Evolutionary conservation across 2,329 filamentous ascomycete species (phyloP).

Genomic region (Cadophora sp.): DNA sequence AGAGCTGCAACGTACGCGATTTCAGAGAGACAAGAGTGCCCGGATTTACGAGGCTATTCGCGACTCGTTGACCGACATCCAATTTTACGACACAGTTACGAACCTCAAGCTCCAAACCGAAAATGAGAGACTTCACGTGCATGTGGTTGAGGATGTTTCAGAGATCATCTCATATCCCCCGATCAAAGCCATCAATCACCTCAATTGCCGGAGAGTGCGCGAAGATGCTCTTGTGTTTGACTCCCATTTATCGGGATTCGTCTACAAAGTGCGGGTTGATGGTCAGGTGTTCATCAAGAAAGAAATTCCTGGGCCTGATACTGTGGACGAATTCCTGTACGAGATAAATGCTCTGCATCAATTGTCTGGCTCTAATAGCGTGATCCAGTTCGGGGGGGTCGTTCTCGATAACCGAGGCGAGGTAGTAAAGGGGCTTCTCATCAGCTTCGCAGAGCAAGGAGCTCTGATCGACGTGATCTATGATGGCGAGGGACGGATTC

Average conservation of each 20-base stretch:
- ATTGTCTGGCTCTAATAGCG: constrained; percentile 73
- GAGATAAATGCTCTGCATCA: constrained; percentile 94
- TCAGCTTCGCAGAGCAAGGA: constrained; percentile 85
- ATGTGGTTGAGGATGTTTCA: constrained; percentile 90
- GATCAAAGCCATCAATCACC: constrained; percentile 74
- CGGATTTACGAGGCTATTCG: constrained; percentile 95
- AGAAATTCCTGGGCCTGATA: constrained; percentile 95
- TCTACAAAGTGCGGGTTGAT: constrained; percentile 85
- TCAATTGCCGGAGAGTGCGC: constrained; percentile 67
- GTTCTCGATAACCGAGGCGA: constrained; percentile 80
- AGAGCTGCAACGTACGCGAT: constrained; percentile 78
- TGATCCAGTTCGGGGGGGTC: constrained; percentile 87
- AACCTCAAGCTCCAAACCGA: constrained; percentile 93
- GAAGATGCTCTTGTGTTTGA: constrained; percentile 85
- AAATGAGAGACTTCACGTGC: constrained; percentile 88
- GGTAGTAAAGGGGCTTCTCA: constrained; percentile 85
- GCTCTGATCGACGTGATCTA: constrained; percentile 92
- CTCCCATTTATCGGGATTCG: constrained; percentile 94
- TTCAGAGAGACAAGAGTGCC: constrained; percentile 89
- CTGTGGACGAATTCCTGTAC: constrained; percentile 95
- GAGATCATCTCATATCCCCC: constrained; percentile 91
- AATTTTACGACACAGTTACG: constrained; percentile 95
- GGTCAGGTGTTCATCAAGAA: constrained; percentile 87
- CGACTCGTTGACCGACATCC: constrained; percentile 89
- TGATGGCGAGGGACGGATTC: constrained; percentile 67